Conservation (phyloP, 1,284 basidiomycete species). For the Microbotryum violaceum region DNA sequence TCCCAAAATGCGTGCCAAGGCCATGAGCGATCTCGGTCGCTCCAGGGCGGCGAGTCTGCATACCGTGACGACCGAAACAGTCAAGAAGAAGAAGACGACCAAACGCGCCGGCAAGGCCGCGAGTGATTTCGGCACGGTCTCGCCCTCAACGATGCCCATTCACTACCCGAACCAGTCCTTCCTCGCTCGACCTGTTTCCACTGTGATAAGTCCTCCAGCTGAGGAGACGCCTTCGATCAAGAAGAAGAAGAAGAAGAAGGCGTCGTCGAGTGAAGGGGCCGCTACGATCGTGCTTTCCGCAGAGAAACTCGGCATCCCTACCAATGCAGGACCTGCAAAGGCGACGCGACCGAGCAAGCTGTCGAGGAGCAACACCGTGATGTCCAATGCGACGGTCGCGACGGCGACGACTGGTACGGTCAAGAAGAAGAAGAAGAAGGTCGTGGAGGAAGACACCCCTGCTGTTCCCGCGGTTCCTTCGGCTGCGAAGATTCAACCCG, state of each 20-base stretch:
- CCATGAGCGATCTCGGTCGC: slow-evolving; percentile 23
- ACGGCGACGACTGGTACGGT: slow-evolving; percentile 2
- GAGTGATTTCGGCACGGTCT: slow-evolving; percentile 22
- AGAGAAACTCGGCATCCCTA: slow-evolving; percentile 23
- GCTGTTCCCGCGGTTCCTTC: neutral
- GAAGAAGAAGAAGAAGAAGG: slow-evolving; percentile 27
- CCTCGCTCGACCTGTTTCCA: neutral
- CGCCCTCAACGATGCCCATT: slow-evolving; percentile 2
- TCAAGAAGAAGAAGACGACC: slow-evolving; percentile 10
- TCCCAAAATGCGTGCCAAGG: slow-evolving; percentile 22
- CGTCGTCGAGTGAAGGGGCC: slow-evolving; percentile 2
- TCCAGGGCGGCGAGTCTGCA: neutral
- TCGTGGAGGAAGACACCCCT: slow-evolving; percentile 1
- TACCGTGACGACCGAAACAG: neutral
- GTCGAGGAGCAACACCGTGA: slow-evolving; percentile 16
- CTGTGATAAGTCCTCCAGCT: neutral
- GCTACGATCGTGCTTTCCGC: slow-evolving; percentile 25
- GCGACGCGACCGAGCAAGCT: slow-evolving; percentile 10
- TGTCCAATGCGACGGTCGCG: neutral
- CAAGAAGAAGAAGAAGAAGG: slow-evolving; percentile 19
- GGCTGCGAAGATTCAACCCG: too few species aligned
- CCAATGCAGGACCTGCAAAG: slow-evolving; percentile 2
- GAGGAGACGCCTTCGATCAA: slow-evolving; percentile 18
- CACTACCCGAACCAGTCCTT: neutral
- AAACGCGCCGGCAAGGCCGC: slow-evolving; percentile 16